Evolutionary conservation across 441 rosid genomes (phyloP), one percentile per base, ranked within the genome.

Genomic region (Daphne laureola): DNA sequence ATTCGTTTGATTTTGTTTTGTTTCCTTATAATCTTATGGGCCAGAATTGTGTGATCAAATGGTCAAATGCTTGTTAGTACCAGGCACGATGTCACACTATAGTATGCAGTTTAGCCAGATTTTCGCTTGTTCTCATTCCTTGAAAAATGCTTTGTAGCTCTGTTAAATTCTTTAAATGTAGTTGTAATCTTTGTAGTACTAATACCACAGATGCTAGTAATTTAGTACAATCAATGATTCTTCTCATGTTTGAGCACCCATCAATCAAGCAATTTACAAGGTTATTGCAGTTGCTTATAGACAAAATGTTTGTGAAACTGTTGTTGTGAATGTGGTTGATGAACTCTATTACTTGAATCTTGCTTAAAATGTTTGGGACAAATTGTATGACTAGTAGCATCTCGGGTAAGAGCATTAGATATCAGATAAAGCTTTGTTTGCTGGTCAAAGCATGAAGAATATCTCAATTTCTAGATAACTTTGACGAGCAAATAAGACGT

Each of bases 321-420:
- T 42, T 16, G 42, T 63, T 41, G 8, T 31, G 44, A 18, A 13
- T 49, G 41, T 69, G 69, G 45, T 64, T 67, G 38, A 73, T 57
- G 18, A 76, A 61, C 58, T 76, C 78, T 9, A 73, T 61, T 43
- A 62, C 59, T 53, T 61, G 61, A 13, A 73, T 46, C 13, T 76
- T 36, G 25, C 63, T 43, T 43, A 48, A 15, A 67, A 62, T 25
- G 51, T n/a, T 62, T 59, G 48, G 57, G 57, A 49, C 31, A 26
- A 26, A 26, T 5, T 3, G 4, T 26, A 5, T 64, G 63, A 27
- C 53, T 49, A 26, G 18, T 12, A 17, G 46, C 54, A 43, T 40
- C 26, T 4, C 64, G 64, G 0, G 51, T 51, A 27, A 53, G 65
- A 15, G 31, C 55, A 47, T 50, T 42, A 58, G 64, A 66, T 50